phyloP scores from a whole-genome alignment of 2,329 filamentous ascomycete species.

The Hawksworthiomyces lignivorus region DNA sequence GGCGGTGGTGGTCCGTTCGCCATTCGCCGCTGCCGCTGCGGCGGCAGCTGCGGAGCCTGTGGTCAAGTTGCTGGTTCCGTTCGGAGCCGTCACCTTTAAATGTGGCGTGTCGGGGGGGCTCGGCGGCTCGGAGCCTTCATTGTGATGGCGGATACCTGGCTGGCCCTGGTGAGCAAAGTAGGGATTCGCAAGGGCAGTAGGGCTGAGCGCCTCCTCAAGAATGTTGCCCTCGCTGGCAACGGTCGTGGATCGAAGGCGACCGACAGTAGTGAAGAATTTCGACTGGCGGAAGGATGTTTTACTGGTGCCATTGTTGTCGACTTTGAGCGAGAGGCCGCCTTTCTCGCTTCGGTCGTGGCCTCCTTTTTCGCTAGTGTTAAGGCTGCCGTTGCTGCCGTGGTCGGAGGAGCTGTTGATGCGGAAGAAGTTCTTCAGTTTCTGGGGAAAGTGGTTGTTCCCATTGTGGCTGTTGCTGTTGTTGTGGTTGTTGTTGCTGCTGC shows the following conservation, averaged over 20 bases:
- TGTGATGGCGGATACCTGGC: slow-evolving; percentile 86
- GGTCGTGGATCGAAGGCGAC: slow-evolving; percentile 80
- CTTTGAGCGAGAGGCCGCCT: slow-evolving; percentile 5
- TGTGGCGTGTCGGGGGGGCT: slow-evolving; percentile 87
- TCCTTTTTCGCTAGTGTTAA: slow-evolving; percentile 28
- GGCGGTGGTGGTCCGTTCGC: slow-evolving; percentile 62
- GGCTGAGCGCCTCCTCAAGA: slow-evolving; percentile 81
- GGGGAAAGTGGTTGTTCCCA: slow-evolving; percentile 54
- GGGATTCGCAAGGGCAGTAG: slow-evolving; percentile 89
- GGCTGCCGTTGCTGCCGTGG: slow-evolving; percentile 10
- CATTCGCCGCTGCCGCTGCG: slow-evolving; percentile 42
- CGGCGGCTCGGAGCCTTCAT: slow-evolving; percentile 85
- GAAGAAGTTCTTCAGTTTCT: slow-evolving; percentile 65
- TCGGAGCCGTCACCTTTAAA: slow-evolving; percentile 63
- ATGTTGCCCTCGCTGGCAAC: slow-evolving; percentile 89
- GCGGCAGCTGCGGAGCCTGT: slow-evolving; percentile 5
- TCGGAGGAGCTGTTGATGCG: slow-evolving; percentile 47
- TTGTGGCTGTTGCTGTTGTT: slow-evolving; percentile 36
- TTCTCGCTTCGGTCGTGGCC: slow-evolving; percentile 15
- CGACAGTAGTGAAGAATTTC: slow-evolving; percentile 80
- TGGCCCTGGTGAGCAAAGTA: slow-evolving; percentile 97
- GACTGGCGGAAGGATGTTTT: slow-evolving; percentile 73
- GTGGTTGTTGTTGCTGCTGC: slow-evolving; percentile 3
- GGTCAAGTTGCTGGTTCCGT: slow-evolving; percentile 45
- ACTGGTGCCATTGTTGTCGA: slow-evolving; percentile 17